Evolutionary conservation across 495 filamentous ascomycete genomes (phyloP), one percentile per base, ranked within the genome.

Genomic region (Neurospora tetraspora): DNA sequence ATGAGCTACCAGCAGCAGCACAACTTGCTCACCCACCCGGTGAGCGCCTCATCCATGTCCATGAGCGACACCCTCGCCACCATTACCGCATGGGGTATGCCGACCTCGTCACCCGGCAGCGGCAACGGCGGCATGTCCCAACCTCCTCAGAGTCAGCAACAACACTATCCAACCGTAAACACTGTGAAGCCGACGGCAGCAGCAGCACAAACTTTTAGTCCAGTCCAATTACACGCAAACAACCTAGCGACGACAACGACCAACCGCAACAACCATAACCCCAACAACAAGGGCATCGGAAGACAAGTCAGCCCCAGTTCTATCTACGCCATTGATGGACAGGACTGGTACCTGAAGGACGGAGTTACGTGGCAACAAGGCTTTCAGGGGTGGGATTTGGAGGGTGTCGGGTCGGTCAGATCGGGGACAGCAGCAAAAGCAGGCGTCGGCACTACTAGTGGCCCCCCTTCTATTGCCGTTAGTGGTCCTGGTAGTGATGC

Each of bases 271-370:
- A 59, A 18, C 70, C 61, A 61, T 47, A 77, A 68, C 31, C n/a
- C 39, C 31, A 59, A 18, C 70, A 71, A 39, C 61, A 77, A 68
- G 5, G 68, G 27, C 27, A 18, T 65, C 4, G 14, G 53, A 14
- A 42, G 75, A 39, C 72, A 76, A 68, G 47, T 76, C 39, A 77
- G 75, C 43, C 71, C 79, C 70, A 77, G 42, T 68, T 74, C 78
- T 0, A 65, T 77, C 3, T 83, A 82, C 71, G 80, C 80, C 14
- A 80, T 85, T 53, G 84, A 86, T 70, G 83, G 84, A 14, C 82
- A 85, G 73, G 83, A 85, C 31, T 86, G 84, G 84, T 86, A 84
- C 73, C 75, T 86, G 6, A 86, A 84, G 68, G 84, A 86, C 45
- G 81, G 83, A 31, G 84, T 84, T 6, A 83, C 79, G 59, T 86